Base-by-base conservation (phyloP, 2,329 filamentous ascomycete species). In the Didymella arachidicola region DNA sequence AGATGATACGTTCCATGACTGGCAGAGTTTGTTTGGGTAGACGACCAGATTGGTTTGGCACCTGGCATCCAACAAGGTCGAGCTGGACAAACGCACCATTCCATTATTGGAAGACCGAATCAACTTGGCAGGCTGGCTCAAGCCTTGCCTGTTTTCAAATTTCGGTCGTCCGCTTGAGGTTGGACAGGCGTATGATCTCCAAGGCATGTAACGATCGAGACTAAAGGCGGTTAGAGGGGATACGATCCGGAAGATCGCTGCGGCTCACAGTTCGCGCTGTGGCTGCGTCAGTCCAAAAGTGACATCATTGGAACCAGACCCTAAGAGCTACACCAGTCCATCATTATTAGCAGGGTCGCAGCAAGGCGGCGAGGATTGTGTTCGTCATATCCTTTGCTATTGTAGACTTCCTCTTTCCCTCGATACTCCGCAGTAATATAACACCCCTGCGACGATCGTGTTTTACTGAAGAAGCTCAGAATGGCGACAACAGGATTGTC, bases 401-500 rank as follows among this genome's bases (percentile, higher is more conserved):
- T 58, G 46, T 51, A 46, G 50, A 50, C 36, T 34, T 41, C 45
- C 34, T 36, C 46, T 19, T 46, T 54, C 22, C 46, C 34, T 36
- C 27, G 19, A 49, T 22, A 41, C 29, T 7, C 39, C 30, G 6
- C 30, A 47, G 27, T 19, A 18, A 14, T 39, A 36, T 19, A 36
- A 55, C 45, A 55, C 34, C 43, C 51, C 48, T 50, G 38, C 27
- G 49, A 51, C 50, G 59, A 61, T 57, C 55, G 53, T 44, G 26
- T 60, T 36, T 22, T 39, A 30, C 53, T 54, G 57, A 53, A 48
- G 12, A 25, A 41, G 25, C 34, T 16, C 50, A 45, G 32, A 29
- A 77, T 77, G 73, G 67, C 72, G 50, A 69, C 69, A 19, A 64
- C 68, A 53, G 60, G 64, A 34, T 52, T 63, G 54, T 63, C 67